These are phyloP conservation scores for Xylaria longipes DNA, from an alignment of 495 filamentous ascomycete species.

Conservation along the genomic window DNA sequence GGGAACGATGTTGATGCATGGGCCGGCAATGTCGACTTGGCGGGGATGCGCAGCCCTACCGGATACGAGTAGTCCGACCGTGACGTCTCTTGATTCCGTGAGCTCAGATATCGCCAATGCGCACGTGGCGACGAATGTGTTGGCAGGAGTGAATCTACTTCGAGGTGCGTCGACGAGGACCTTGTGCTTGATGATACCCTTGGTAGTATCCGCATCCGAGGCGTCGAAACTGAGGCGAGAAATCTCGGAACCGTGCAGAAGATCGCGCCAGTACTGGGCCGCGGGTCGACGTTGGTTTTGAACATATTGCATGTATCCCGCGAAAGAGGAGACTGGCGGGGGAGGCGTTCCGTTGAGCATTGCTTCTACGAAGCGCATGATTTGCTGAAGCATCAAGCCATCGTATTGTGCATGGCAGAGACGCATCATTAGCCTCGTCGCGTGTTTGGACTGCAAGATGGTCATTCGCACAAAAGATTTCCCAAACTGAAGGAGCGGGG, in stretches of 20 bases:
- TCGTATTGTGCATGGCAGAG: slow-evolving; percentile 30
- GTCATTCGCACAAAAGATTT: too few relatives aligned
- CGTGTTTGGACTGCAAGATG: too few relatives aligned
- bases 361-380: slow-evolving; percentile 22
- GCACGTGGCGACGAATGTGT: slow-evolving; percentile 65
- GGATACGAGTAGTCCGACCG: slow-evolving; percentile 56
- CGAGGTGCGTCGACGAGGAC: neutral
- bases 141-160: slow-evolving; percentile 55
- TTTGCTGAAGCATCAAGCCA: slow-evolving; percentile 27
- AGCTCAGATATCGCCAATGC: slow-evolving; percentile 59
- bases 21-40: slow-evolving; percentile 52
- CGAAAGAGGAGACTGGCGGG: too few relatives aligned
- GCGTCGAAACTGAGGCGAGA: too few relatives aligned
- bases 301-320: too few relatives aligned
- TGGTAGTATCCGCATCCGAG: too few relatives aligned
- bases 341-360: neutral
- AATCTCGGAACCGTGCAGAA: too few relatives aligned
- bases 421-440: slow-evolving; percentile 28
- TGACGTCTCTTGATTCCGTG: slow-evolving; percentile 56
- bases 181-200: too few relatives aligned
- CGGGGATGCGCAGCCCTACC: too few relatives aligned
- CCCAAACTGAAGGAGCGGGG: too few relatives aligned
- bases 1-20: slow-evolving; percentile 64
- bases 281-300: too few relatives aligned
- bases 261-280: too few relatives aligned